Conservation (phyloP, 192 early-diverging fungal genomes). For the Coemansia aciculifera region DNA sequence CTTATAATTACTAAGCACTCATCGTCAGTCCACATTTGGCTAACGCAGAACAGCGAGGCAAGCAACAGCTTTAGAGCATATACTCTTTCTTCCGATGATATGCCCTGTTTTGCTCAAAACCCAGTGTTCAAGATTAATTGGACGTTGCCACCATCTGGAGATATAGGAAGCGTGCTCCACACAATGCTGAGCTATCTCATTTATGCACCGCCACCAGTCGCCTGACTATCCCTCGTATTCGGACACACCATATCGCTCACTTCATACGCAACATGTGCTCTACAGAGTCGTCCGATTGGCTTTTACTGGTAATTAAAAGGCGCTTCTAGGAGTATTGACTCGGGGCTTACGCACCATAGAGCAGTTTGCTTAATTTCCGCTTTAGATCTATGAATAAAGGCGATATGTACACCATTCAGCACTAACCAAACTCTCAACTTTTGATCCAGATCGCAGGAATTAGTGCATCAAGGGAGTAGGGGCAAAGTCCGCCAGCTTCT, state of each 20-base stretch:
- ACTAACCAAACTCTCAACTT: neutral
- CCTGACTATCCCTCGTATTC: neutral
- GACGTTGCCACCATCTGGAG: neutral
- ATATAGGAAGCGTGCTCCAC: neutral
- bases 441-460: neutral
- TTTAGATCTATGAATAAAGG: neutral
- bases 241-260: neutral
- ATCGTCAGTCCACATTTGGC: neutral
- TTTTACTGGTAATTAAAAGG: neutral
- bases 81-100: neutral
- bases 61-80: neutral
- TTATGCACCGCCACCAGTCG: constrained; percentile 4
- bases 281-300: neutral
- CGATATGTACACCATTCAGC: neutral
- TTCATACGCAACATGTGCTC: neutral
- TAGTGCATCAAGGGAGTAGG: neutral
- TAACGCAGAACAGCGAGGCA: neutral
- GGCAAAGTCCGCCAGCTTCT: neutral
- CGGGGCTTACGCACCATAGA: neutral
- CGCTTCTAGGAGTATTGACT: neutral
- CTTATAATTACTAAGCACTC: neutral
- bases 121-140: neutral
- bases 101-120: constrained; percentile 2
- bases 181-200: neutral
- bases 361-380: neutral